Percentiles rank a stretch among this genome's conserved stretches.
Conservation (phyloP, 1,284 basidiomycete genomes). For the Cutaneotrichosporon mucoides region DNA sequence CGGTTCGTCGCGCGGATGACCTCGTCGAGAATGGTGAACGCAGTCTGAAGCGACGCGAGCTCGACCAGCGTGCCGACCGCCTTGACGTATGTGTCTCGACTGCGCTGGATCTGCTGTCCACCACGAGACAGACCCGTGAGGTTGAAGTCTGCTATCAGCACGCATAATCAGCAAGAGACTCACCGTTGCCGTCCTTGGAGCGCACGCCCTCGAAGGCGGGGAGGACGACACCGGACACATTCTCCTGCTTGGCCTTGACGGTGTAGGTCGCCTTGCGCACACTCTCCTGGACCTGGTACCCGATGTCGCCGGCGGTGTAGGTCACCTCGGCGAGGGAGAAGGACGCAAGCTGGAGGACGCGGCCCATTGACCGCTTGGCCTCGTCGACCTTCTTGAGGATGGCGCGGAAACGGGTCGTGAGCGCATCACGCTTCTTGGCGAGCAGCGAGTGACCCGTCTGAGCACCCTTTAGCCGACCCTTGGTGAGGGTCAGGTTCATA, state of each 20-base stretch:
- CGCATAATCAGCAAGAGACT: slow-evolving; percentile 27
- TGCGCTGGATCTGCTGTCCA: slow-evolving; percentile 90
- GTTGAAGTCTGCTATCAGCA: slow-evolving; percentile 70
- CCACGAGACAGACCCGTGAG: slow-evolving; percentile 96
- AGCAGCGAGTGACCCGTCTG: slow-evolving; percentile 96
- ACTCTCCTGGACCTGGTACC: slow-evolving; percentile 79
- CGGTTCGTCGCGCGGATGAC: slow-evolving; percentile 98
- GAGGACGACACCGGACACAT: slow-evolving; percentile 95
- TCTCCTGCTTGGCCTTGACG: slow-evolving; percentile 94
- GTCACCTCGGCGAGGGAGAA: slow-evolving; percentile 98
- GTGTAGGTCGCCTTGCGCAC: slow-evolving; percentile 74
- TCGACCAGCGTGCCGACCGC: slow-evolving; percentile 96
- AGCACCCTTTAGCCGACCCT: slow-evolving; percentile 88
- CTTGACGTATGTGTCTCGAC: slow-evolving; percentile 94
- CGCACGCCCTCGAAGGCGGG: slow-evolving; percentile 91
- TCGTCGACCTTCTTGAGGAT: slow-evolving; percentile 92
- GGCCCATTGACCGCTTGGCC: slow-evolving; percentile 98
- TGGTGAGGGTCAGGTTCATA: slow-evolving; percentile 92
- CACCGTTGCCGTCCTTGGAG: slow-evolving; percentile 68
- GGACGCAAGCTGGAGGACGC: slow-evolving; percentile 96
- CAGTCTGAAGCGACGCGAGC: slow-evolving; percentile 92
- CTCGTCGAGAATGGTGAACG: slow-evolving; percentile 98
- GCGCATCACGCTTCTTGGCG: slow-evolving; percentile 94
- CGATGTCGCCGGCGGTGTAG: slow-evolving; percentile 95
- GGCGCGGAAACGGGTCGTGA: slow-evolving; percentile 85